Conservation (phyloP, 192 early-diverging fungal species). For the Nowakowskiella sp. region DNA sequence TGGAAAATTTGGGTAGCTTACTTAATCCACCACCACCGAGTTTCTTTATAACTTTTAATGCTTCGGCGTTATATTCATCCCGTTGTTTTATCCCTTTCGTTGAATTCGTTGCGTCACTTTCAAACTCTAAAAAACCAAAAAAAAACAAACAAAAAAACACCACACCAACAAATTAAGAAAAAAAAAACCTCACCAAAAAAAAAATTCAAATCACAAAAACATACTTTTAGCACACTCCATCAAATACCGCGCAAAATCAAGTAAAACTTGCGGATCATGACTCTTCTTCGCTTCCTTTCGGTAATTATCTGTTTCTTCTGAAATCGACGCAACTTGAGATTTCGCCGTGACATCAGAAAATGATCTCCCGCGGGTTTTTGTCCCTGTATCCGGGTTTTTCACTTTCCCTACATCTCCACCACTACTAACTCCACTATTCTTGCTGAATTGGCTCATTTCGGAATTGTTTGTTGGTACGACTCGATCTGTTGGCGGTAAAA, state of each 20-base stretch:
- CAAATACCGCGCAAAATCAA: conserved; percentile 83
- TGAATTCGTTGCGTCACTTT: conserved; percentile 52
- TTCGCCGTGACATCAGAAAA: no score
- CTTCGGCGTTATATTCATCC: conserved; percentile 68
- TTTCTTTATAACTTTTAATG: conserved; percentile 78
- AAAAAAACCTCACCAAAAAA: neutral
- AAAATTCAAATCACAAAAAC: neutral
- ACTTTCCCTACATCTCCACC: no score
- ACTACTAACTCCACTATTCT: no score
- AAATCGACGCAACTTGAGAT: no score
- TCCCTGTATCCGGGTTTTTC: no score
- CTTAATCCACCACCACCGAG: conserved; percentile 39
- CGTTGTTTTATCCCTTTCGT: conserved; percentile 64
- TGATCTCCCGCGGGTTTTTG: no score
- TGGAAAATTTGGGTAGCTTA: conserved; percentile 13
- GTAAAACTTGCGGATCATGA: conserved; percentile 63
- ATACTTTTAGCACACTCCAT: conserved; percentile 68
- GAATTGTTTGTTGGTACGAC: no score
- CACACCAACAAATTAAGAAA: neutral
- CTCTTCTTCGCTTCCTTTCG: conserved; percentile 32
- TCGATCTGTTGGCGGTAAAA: no score
- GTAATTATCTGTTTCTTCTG: no score
- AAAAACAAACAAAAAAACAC: conserved; percentile 2
- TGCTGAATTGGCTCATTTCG: no score
- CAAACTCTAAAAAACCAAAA: conserved; percentile 10